phyloP scores from a whole-genome alignment of 257 asterid species.

The Salvia miltiorrhiza region DNA sequence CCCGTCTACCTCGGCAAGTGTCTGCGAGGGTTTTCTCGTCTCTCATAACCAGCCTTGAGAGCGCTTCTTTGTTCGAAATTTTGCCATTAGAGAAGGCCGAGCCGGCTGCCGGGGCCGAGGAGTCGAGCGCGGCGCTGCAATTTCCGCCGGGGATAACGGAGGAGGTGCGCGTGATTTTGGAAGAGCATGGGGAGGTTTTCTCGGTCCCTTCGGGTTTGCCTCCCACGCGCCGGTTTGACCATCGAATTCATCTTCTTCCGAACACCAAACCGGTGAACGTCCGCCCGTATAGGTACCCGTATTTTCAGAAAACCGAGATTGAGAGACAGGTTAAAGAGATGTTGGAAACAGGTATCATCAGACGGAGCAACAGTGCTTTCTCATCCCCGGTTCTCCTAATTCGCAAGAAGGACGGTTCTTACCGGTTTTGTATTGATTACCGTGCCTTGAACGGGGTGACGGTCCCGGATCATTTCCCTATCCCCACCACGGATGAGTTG shows the following conservation, averaged over 20 bases:
- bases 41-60: too few relatives aligned
- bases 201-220: not conserved
- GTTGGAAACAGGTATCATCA: not conserved
- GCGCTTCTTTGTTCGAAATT: too few relatives aligned
- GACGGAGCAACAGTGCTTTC: not conserved
- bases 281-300: not conserved
- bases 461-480: not conserved
- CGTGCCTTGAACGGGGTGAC: too few relatives aligned
- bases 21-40: too few relatives aligned
- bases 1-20: too few relatives aligned
- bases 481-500: not conserved
- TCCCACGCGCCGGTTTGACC: not conserved
- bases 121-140: too few relatives aligned
- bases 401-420: not conserved
- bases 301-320: not conserved
- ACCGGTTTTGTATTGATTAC: not conserved
- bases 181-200: not conserved
- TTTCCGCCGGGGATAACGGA: too few relatives aligned
- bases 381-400: not conserved
- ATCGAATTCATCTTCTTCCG: not conserved
- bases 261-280: not conserved
- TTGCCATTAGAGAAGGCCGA: too few relatives aligned
- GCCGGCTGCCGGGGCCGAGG: too few relatives aligned
- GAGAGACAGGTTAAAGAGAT: not conserved
- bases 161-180: too few relatives aligned